Evolutionary conservation across 164 flowering plant species (phyloP), one percentile per base, ranked within the genome.

Genomic region (Liquidambar formosana): DNA sequence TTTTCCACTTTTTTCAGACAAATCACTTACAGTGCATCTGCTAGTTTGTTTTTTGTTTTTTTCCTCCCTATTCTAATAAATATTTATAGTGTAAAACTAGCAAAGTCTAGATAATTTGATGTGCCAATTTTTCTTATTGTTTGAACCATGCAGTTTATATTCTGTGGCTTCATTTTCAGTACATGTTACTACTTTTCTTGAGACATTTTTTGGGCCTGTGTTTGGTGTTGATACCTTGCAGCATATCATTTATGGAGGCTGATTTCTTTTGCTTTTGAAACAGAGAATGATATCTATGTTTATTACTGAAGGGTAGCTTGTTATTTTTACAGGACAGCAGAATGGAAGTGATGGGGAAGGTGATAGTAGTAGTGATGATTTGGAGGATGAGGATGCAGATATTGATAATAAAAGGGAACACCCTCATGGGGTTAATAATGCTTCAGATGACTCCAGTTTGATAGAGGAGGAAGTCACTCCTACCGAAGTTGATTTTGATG

Each of bases 401-500:
- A 28, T 48, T 54, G 75, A 57, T 46, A 57, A 60, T 52, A 62
- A 67, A 63, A 15, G 70, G 8, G 54, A 75, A 54, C 68, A 75
- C 18, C 69, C 70, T 66, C 54, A 57, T 51, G 74, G 18, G 41
- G 77, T 45, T 65, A 83, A 66, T 70, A 56, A 10, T 57, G 73
- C 65, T 57, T n/a, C 71, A 10, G 83, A 76, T 66, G 78, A 81
- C 22, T 66, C 71, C n/a, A 59, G 65, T 57, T 27, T 64, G 28
- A 27, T 28, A 33, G 84, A 76, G 53, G 77, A 78, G 58, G 81
- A 76, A 59, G 77, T 28, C 43, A 43, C 26, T 11, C 45, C 69
- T 19, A n/a, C 67, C 52, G 82, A 80, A 67, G 69, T 77, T 73
- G 78, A 89, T 78, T 83, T 86, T 78, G 87, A 82, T 23, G 83